Percentiles rank a stretch among this genome's conserved stretches.
phyloP scores from a whole-genome alignment of 2,329 filamentous ascomycete species.

The Alternaria sp. region DNA sequence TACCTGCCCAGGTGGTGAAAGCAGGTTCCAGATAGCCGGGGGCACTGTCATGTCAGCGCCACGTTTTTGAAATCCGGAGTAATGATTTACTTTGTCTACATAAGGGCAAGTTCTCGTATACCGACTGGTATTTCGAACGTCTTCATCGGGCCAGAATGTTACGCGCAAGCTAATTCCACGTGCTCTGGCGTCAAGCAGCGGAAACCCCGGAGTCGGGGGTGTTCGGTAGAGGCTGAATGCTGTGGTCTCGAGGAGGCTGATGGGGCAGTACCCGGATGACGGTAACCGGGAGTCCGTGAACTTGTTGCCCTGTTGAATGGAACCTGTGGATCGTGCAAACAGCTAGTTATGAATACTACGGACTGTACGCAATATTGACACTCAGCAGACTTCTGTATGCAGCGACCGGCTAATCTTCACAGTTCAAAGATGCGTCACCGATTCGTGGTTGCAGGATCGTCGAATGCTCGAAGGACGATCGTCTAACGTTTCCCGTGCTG shows the following conservation, averaged over 20 bases:
- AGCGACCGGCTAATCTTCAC: neutral
- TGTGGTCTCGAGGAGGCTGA: neutral
- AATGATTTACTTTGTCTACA: slow-evolving; percentile 2
- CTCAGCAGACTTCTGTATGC: neutral
- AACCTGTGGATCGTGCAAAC: neutral
- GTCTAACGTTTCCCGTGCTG: slow-evolving; percentile 22
- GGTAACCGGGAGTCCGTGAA: slow-evolving; percentile 11
- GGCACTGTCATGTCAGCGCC: slow-evolving; percentile 1
- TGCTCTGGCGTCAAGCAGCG: slow-evolving; percentile 1
- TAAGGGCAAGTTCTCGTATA: neutral
- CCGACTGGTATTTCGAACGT: slow-evolving; percentile 6
- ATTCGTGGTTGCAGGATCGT: neutral
- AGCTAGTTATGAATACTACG: neutral
- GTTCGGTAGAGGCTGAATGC: slow-evolving; percentile 7
- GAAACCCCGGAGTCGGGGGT: slow-evolving; percentile 4
- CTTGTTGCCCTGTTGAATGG: neutral
- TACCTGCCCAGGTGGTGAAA: neutral
- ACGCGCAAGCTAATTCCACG: neutral
- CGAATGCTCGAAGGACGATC: slow-evolving; percentile 1
- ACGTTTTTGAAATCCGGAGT: neutral
- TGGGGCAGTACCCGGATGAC: slow-evolving; percentile 6
- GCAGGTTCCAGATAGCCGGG: slow-evolving; percentile 9
- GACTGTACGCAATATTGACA: neutral
- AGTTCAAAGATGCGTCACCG: neutral
- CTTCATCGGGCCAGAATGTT: neutral